These are phyloP conservation scores for Isabelozyma rhagii DNA, from an alignment of 805 yeast species.

Conservation along the genomic window DNA sequence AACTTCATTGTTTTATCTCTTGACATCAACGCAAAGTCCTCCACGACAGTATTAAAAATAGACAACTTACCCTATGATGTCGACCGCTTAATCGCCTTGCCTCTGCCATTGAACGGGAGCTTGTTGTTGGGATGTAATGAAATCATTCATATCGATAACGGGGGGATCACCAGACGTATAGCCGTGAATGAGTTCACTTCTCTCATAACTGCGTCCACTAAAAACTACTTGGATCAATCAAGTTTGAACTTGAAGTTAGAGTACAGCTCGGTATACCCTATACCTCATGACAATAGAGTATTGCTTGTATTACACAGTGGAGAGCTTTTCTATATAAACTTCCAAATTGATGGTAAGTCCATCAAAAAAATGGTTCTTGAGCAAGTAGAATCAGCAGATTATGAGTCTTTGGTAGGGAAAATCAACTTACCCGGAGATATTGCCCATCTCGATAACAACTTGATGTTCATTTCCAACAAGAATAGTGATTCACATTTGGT, in stretches of 20 bases:
- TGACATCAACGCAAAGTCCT: slow-evolving; percentile 52
- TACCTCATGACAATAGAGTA: slow-evolving; percentile 35
- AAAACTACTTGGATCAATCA: slow-evolving; percentile 45
- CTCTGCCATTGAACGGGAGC: slow-evolving; percentile 66
- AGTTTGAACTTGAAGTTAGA: slow-evolving; percentile 54
- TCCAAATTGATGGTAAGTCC: slow-evolving; percentile 42
- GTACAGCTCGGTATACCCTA: slow-evolving; percentile 36
- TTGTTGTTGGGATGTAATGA: slow-evolving; percentile 73
- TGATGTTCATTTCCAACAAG: slow-evolving; percentile 57
- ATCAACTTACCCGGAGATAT: slow-evolving; percentile 39
- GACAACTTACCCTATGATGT: slow-evolving; percentile 73
- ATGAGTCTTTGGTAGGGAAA: slow-evolving; percentile 24
- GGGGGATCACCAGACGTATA: slow-evolving; percentile 63
- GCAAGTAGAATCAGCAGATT: slow-evolving; percentile 19
- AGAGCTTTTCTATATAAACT: slow-evolving; percentile 29
- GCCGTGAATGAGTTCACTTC: slow-evolving; percentile 57
- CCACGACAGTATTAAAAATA: slow-evolving; percentile 67
- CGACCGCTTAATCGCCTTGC: slow-evolving; percentile 59
- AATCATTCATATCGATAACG: slow-evolving; percentile 72
- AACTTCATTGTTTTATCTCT: slow-evolving; percentile 63
- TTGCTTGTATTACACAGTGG: slow-evolving; percentile 31
- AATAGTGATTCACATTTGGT: slow-evolving; percentile 59
- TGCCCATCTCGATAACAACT: slow-evolving; percentile 38
- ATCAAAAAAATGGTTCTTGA: slow-evolving; percentile 33
- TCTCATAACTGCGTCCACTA: slow-evolving; percentile 30